phyloP scores from a whole-genome alignment of 257 asterid species.

The Capsicum baccatum region DNA sequence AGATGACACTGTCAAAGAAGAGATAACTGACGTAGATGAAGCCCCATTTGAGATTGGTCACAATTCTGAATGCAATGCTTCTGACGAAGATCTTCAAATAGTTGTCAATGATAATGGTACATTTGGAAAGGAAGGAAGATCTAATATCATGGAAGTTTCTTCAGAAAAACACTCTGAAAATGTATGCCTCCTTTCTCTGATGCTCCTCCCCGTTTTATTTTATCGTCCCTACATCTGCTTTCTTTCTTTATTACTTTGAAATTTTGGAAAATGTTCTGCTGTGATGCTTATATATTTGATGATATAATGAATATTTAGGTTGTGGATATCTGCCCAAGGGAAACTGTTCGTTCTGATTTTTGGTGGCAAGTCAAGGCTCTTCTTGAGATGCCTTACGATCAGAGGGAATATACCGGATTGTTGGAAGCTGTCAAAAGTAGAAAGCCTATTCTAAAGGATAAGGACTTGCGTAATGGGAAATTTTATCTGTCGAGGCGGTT shows the following conservation, averaged over 20 bases:
- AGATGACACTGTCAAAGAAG: constrained; percentile 27
- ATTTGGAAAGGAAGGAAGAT: constrained; percentile 20
- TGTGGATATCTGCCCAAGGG: constrained; percentile 18
- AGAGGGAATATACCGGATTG: constrained; percentile 1
- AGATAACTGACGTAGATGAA: constrained; percentile 20
- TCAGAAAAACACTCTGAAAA: background rate
- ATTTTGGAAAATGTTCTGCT: background rate
- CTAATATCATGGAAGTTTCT: constrained; percentile 9
- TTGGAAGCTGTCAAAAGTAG: constrained; percentile 26
- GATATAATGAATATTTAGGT: constrained; percentile 22
- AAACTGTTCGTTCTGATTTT: constrained; percentile 20
- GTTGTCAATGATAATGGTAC: constrained; percentile 5
- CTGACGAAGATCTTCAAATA: constrained; percentile 25
- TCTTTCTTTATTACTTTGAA: background rate
- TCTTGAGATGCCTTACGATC: constrained; percentile 29
- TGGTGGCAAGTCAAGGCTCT: constrained; percentile 26
- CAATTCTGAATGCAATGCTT: background rate
- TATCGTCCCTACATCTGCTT: constrained; percentile 10
- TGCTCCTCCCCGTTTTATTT: constrained; percentile 24
- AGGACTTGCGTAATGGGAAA: constrained; percentile 29
- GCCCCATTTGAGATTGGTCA: background rate
- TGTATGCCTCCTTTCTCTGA: constrained; percentile 23
- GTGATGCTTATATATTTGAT: constrained; percentile 23
- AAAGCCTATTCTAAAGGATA: background rate
- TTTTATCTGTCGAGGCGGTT: background rate